These are phyloP conservation scores for Hypoxylon rickii DNA, from an alignment of 495 filamentous ascomycete species.

Conservation along the genomic window DNA sequence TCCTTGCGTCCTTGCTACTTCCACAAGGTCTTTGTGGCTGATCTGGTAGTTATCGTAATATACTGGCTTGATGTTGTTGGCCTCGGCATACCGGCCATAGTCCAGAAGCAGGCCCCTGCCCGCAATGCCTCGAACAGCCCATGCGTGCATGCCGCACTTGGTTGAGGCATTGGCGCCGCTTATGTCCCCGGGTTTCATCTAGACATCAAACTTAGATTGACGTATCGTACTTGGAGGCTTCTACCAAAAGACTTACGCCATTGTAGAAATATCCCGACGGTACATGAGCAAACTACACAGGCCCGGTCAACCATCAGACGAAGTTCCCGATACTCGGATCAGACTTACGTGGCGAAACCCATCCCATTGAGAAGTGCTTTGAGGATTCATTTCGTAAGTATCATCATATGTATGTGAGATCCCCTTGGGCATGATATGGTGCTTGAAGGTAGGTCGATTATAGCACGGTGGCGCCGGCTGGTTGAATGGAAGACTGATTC, in stretches of 20 bases:
- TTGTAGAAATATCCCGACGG: slow-evolving; percentile 56
- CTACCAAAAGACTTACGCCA: slow-evolving; percentile 34
- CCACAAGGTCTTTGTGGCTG: slow-evolving; percentile 51
- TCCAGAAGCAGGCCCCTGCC: slow-evolving; percentile 59
- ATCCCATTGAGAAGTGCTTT: slow-evolving; percentile 74
- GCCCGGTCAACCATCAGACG: background rate
- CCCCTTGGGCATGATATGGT: slow-evolving; percentile 50
- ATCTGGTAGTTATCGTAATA: slow-evolving; percentile 57
- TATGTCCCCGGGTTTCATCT: slow-evolving; percentile 55
- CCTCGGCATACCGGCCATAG: slow-evolving; percentile 37
- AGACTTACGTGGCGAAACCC: slow-evolving; percentile 62
- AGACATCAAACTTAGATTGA: slow-evolving; percentile 45
- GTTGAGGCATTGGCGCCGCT: slow-evolving; percentile 27
- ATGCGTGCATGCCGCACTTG: slow-evolving; percentile 40
- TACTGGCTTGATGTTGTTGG: slow-evolving; percentile 45
- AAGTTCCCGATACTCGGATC: background rate
- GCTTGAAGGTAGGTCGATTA: slow-evolving; percentile 43
- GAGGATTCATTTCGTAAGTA: slow-evolving; percentile 67
- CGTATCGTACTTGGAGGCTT: slow-evolving; percentile 53
- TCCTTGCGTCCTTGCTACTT: slow-evolving; percentile 17
- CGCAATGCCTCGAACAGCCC: slow-evolving; percentile 43
- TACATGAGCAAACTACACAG: slow-evolving; percentile 45
- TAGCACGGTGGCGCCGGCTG: slow-evolving; percentile 53
- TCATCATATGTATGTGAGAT: slow-evolving; percentile 64
- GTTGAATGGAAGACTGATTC: slow-evolving; percentile 58